Evolutionary conservation across 768 basidiomycete genomes (phyloP).

Genomic region (Mycena capillaripes): DNA sequence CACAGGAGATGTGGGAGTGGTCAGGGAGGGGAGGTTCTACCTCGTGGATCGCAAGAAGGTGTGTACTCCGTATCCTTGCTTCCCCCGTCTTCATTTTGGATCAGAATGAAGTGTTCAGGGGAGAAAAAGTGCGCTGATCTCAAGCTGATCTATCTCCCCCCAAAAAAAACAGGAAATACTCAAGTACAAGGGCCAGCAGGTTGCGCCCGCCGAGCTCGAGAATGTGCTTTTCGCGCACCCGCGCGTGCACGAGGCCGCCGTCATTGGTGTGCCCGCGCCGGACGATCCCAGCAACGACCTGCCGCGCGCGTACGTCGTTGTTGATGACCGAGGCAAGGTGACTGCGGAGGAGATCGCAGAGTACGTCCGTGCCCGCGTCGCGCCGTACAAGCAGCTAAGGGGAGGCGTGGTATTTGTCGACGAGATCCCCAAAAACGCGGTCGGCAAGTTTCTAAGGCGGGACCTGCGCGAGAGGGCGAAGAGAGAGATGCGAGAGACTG

Average conservation of each 20-base stretch:
- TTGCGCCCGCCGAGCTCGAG: constrained; percentile 26
- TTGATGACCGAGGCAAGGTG: constrained; percentile 24
- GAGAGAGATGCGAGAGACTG: constrained; percentile 26
- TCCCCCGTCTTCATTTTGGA: constrained; percentile 24
- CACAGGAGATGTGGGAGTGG: constrained; percentile 26
- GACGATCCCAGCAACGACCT: constrained; percentile 25
- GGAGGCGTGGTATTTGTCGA: constrained; percentile 28
- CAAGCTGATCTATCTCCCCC: constrained; percentile 24
- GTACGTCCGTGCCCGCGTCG: constrained; percentile 24
- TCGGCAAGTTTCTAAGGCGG: constrained; percentile 25
- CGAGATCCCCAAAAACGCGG: constrained; percentile 26
- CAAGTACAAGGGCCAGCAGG: constrained; percentile 27
- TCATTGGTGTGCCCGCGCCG: constrained; percentile 25
- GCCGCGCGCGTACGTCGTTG: constrained; percentile 24
- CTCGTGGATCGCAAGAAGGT: constrained; percentile 28
- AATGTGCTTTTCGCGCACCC: constrained; percentile 24
- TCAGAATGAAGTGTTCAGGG: constrained; percentile 23
- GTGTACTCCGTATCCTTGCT: constrained; percentile 23
- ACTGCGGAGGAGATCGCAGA: constrained; percentile 23
- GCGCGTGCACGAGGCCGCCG: constrained; percentile 24
- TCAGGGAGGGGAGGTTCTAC: constrained; percentile 28
- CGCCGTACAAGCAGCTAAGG: constrained; percentile 26
- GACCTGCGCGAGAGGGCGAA: constrained; percentile 26
- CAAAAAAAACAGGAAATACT: constrained; percentile 23
- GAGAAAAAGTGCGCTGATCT: constrained; percentile 16